These are phyloP conservation scores for Glycine latifolia DNA, from an alignment of 306 rosid genomes.

Conservation along the genomic window DNA sequence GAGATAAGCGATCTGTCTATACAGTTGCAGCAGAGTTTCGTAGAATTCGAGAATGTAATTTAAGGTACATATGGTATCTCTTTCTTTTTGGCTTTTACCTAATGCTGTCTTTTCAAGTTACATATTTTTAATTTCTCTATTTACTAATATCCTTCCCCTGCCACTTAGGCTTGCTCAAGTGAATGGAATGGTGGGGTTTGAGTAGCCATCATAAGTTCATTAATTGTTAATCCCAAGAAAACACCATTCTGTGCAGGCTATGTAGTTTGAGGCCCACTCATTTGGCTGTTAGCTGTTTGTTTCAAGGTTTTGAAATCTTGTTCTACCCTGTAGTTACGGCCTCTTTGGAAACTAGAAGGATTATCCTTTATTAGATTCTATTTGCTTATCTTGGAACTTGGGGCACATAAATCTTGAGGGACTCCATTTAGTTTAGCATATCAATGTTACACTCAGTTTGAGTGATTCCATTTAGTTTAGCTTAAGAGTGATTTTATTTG, in stretches of 20 bases:
- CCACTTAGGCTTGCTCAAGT: conserved; percentile 9
- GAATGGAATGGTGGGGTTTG: conserved; percentile 1
- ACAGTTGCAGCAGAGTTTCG: conserved; percentile 68
- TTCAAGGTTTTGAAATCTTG: background rate
- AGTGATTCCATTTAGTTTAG: background rate
- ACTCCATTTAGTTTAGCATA: background rate
- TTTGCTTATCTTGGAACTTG: background rate
- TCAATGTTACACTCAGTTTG: background rate
- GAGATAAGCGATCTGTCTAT: conserved; percentile 40
- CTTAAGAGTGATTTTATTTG: background rate
- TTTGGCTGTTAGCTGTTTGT: background rate
- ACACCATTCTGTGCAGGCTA: background rate
- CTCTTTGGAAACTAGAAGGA: background rate
- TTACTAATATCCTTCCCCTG: background rate
- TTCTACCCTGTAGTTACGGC: background rate
- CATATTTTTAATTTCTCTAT: conserved; percentile 5
- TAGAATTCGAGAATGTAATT: conserved; percentile 50
- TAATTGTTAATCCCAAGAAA: background rate
- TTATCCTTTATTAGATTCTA: background rate
- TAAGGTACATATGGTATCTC: conserved; percentile 56
- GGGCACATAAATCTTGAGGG: background rate
- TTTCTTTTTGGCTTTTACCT: background rate
- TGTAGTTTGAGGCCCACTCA: background rate
- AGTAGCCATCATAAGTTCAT: background rate
- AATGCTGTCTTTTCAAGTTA: conserved; percentile 30